These are phyloP conservation scores for Nicotiana paniculata DNA, from an alignment of 257 asterid species.

Conservation along the genomic window DNA sequence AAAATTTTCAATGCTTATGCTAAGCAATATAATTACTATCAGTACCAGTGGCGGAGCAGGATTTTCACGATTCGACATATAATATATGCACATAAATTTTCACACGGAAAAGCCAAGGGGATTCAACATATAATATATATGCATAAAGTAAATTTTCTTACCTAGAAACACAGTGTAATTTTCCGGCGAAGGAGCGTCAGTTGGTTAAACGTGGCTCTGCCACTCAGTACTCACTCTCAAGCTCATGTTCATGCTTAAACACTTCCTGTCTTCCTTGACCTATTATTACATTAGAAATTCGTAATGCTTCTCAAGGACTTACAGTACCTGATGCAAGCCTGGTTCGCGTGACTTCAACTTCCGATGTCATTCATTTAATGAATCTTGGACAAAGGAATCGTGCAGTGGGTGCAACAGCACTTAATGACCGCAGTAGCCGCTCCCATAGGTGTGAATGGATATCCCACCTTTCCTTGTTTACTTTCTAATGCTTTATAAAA, in stretches of 20 bases:
- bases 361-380: slow-evolving; percentile 79
- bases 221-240: not conserved
- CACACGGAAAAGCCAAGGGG: no score
- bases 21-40: not conserved
- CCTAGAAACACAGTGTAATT: no score
- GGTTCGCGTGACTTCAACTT: slow-evolving; percentile 39
- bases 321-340: slow-evolving; percentile 75
- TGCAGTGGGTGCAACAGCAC: slow-evolving; percentile 94
- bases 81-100: no score
- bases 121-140: no score
- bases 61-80: no score
- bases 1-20: not conserved
- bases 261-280: slow-evolving; percentile 35
- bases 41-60: not conserved
- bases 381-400: slow-evolving; percentile 79
- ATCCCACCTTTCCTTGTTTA: not conserved
- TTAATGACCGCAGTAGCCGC: slow-evolving; percentile 98
- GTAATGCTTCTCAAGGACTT: slow-evolving; percentile 90
- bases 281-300: slow-evolving; percentile 69
- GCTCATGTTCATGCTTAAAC: not conserved
- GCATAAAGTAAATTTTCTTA: no score
- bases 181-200: no score
- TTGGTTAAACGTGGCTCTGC: no score
- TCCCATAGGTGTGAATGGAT: slow-evolving; percentile 61
- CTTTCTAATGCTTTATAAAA: not conserved